Evolutionary conservation across 768 basidiomycete species (phyloP).

Genomic region (Collybia sordida): DNA sequence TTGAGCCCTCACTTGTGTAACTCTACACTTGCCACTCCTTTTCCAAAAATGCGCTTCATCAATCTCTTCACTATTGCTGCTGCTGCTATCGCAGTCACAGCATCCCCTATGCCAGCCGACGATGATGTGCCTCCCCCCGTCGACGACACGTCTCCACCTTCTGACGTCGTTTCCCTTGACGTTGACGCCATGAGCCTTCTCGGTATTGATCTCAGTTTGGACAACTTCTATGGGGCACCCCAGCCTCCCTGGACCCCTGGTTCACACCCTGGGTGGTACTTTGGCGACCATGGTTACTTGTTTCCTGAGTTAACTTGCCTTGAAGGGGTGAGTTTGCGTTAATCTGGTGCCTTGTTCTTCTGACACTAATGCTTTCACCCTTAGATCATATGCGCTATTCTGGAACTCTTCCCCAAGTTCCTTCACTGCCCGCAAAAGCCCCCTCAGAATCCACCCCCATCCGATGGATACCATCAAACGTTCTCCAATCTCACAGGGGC

Average conservation of each 20-base stretch:
- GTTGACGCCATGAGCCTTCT: slow-evolving; percentile 15
- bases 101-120: slow-evolving; percentile 13
- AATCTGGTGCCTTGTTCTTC: not conserved
- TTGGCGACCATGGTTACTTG: slow-evolving; percentile 27
- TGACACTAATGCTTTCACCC: not conserved
- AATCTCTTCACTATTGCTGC: slow-evolving; percentile 22
- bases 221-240: slow-evolving; percentile 38
- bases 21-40: not conserved
- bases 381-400: slow-evolving; percentile 37
- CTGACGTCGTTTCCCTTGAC: not conserved
- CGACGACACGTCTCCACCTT: no score
- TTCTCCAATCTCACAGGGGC: slow-evolving; percentile 43
- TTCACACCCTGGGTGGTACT: slow-evolving; percentile 43
- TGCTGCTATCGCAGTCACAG: slow-evolving; percentile 17
- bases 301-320: slow-evolving; percentile 30
- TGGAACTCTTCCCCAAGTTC: slow-evolving; percentile 32
- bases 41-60: slow-evolving; percentile 28
- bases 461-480: slow-evolving; percentile 34
- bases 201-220: slow-evolving; percentile 26
- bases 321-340: slow-evolving; percentile 22
- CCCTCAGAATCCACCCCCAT: slow-evolving; percentile 15
- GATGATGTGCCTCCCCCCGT: no score
- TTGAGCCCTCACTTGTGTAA: not conserved
- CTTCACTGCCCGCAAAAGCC: slow-evolving; percentile 36
- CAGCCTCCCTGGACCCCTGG: slow-evolving; percentile 32